These are phyloP conservation scores for Hydrangea macrophylla DNA, from an alignment of 148 eudicot genomes.

Conservation along the genomic window DNA sequence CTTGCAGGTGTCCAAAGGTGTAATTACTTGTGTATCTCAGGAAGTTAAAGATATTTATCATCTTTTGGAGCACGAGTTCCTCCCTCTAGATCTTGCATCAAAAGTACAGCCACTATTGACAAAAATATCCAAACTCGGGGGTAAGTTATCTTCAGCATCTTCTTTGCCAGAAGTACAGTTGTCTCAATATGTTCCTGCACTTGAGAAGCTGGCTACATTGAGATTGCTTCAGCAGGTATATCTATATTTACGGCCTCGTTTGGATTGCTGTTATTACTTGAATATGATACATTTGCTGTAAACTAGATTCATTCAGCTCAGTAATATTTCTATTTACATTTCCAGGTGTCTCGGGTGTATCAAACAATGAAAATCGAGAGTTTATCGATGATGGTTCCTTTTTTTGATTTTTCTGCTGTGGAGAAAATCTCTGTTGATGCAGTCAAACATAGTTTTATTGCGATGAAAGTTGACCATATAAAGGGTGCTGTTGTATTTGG, in stretches of 20 bases:
- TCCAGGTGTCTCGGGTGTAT: slow-evolving; percentile 86
- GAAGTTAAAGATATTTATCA: slow-evolving; percentile 91
- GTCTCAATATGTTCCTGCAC: slow-evolving; percentile 63
- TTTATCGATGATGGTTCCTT: slow-evolving; percentile 73
- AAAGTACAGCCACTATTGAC: slow-evolving; percentile 69
- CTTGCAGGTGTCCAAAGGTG: slow-evolving; percentile 75
- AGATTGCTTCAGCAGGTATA: slow-evolving; percentile 87
- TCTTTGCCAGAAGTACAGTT: slow-evolving; percentile 84
- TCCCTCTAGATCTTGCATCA: slow-evolving; percentile 64
- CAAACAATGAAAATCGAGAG: slow-evolving; percentile 73
- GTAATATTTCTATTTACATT: slow-evolving; percentile 10
- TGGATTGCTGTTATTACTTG: neutral
- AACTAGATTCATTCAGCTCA: neutral
- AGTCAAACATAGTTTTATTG: slow-evolving; percentile 69
- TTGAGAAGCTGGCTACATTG: slow-evolving; percentile 81
- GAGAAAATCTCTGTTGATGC: slow-evolving; percentile 95
- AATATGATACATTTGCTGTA: neutral
- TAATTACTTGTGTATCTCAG: slow-evolving; percentile 80
- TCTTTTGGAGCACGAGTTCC: slow-evolving; percentile 75
- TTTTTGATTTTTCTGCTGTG: slow-evolving; percentile 66
- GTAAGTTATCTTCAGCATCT: slow-evolving; percentile 80
- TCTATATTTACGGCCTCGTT: neutral
- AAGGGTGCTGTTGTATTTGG: slow-evolving; percentile 68
- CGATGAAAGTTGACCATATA: slow-evolving; percentile 81
- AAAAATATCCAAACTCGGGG: slow-evolving; percentile 79